Evolutionary conservation across 1,139 yeast species (phyloP), one percentile per base, ranked within the genome.

Genomic region (Kodamaea derodonti): DNA sequence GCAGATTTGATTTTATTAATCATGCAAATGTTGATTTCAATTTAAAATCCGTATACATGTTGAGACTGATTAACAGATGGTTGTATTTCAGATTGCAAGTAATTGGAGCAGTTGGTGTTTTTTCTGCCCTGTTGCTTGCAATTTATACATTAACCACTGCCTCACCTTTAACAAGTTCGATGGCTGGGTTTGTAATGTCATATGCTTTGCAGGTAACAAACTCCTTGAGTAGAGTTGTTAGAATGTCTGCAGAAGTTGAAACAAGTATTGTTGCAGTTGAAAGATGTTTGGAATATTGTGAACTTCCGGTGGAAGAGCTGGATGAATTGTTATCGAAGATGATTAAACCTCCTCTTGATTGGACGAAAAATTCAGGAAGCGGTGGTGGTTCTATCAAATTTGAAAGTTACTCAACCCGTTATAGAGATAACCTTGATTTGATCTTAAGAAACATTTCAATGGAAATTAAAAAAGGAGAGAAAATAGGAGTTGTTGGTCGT

Each of bases 401-500:
- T 54, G 69, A 76, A 23, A 61, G 86, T 48, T 92, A 86, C 58
- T 83, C 92, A 4, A 80, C 97, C 3, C 75, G 84, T 43, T 92
- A 92, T 57, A 79, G 97, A 60, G 81, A 85, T 2, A 95, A 84
- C 37, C 70, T 88, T 44, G 95, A 85, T 36, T 69, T 85, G 33
- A 94, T 88, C 12, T 70, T 92, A 62, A 84, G 80, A 54, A 69
- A 81, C 43, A 78, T 92, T 46, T 75, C 72, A 44, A 59, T 92
- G 41, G 65, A 73, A 15, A 76, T 92, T 49, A 73, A 80, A 40
- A 79, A 94, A 1, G 71, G 73, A 41, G 97, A 92, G 57, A 92
- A 92, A 58, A 71, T 92, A 48, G 98, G 98, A 45, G 87, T 92
- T 61, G 97, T 90, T 39, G 95, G 95, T 32, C 75, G 97, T 54